These are phyloP conservation scores for Coemansia sp. DNA, from an alignment of 192 early-diverging fungal species.

Conservation along the genomic window DNA sequence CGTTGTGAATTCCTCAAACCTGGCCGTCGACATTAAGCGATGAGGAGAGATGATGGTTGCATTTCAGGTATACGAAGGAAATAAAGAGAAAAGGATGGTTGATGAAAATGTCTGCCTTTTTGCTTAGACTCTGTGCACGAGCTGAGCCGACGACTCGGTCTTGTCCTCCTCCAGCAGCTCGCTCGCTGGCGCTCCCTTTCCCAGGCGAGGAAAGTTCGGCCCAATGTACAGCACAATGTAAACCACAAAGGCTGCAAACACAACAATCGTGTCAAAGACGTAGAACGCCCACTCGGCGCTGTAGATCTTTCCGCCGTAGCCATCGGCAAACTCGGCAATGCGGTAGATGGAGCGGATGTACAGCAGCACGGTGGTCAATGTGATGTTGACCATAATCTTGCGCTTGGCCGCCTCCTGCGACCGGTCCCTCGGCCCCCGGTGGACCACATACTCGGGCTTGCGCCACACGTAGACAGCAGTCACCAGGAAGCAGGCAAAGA, in stretches of 20 bases:
- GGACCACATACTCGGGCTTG: constrained; percentile 22
- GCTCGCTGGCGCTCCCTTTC: background rate
- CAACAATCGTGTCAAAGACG: constrained; percentile 53
- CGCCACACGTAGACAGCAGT: constrained; percentile 35
- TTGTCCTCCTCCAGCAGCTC: background rate
- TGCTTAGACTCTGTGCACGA: too few species aligned
- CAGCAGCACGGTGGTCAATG: constrained; percentile 35
- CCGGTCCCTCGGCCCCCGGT: constrained; percentile 8
- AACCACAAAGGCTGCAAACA: constrained; percentile 42
- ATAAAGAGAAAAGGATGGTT: background rate
- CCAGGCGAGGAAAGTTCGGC: constrained; percentile 15
- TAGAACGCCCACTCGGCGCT: constrained; percentile 55
- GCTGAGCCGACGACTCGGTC: background rate
- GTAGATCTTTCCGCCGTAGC: constrained; percentile 44
- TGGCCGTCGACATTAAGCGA: constrained; percentile 28
- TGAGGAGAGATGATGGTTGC: background rate
- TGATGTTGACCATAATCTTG: constrained; percentile 28
- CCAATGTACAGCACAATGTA: constrained; percentile 44
- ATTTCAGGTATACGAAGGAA: background rate
- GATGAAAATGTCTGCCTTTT: too few species aligned
- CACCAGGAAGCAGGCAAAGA: constrained; percentile 46
- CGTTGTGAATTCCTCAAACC: constrained; percentile 62
- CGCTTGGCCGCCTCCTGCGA: constrained; percentile 22
- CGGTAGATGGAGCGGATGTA: constrained; percentile 53
- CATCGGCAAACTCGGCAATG: constrained; percentile 51